These are phyloP conservation scores for Aspergillus bertholletiae DNA, from an alignment of 495 filamentous ascomycete genomes.

Conservation along the genomic window DNA sequence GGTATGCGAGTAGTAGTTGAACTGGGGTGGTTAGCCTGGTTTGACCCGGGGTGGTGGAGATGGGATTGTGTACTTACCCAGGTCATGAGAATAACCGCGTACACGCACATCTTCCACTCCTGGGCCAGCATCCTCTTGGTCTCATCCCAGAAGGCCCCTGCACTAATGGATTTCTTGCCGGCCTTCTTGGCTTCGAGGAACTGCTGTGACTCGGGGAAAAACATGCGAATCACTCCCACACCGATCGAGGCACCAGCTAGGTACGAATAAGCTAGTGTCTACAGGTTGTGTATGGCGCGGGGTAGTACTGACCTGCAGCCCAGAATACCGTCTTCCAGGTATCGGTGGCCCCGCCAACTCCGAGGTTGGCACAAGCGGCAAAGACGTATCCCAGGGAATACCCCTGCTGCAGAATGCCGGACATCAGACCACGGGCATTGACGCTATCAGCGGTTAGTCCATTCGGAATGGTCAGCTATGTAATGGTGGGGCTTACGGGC, in stretches of 20 bases:
- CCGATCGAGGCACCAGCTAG: constrained; percentile 57
- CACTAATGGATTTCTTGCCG: constrained; percentile 42
- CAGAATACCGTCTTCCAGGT: constrained; percentile 65
- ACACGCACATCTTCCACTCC: constrained; percentile 70
- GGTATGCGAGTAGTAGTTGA: constrained; percentile 62
- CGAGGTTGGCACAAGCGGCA: constrained; percentile 67
- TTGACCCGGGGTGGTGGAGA: neutral
- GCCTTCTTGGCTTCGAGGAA: constrained; percentile 61
- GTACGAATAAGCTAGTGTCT: neutral
- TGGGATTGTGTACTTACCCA: constrained; percentile 52
- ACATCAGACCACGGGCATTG: constrained; percentile 70
- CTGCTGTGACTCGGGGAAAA: constrained; percentile 68
- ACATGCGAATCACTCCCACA: constrained; percentile 59
- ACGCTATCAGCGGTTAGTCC: constrained; percentile 20
- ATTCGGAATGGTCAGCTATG: neutral
- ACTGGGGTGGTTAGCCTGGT: constrained; percentile 8
- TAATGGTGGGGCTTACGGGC: constrained; percentile 42
- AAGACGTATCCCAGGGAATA: constrained; percentile 74
- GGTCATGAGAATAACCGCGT: constrained; percentile 69
- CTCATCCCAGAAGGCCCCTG: constrained; percentile 57
- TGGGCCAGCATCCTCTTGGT: constrained; percentile 57
- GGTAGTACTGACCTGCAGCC: constrained; percentile 37
- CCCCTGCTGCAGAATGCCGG: constrained; percentile 73
- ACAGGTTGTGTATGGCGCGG: neutral
- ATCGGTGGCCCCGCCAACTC: constrained; percentile 52